Percentiles rank a stretch among this genome's conserved stretches.
Conservation (phyloP, 1,139 yeast genomes). For the Sugiyamaella xylanicola region DNA sequence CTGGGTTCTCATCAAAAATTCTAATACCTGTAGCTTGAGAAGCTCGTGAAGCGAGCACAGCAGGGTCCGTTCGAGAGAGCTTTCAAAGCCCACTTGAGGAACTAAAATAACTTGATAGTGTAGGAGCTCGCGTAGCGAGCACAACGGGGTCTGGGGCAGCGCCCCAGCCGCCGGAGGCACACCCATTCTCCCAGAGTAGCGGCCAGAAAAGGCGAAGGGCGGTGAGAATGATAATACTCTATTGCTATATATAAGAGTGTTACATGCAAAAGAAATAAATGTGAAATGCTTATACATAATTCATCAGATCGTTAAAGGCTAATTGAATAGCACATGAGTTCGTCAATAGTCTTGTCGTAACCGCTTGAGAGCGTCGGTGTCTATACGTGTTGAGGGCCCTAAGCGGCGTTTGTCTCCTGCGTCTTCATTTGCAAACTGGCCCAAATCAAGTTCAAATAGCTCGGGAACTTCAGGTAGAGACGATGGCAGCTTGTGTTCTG, state of each 20-base stretch:
- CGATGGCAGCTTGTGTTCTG: conserved; percentile 17
- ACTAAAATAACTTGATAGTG: too few relatives aligned
- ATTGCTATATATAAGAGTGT: background rate
- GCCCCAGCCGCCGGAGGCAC: too few relatives aligned
- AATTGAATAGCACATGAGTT: too few relatives aligned
- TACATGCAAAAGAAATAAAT: background rate
- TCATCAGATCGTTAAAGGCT: conserved; percentile 3
- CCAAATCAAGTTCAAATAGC: conserved; percentile 7
- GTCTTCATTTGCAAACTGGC: conserved; percentile 5
- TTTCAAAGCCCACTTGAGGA: too few relatives aligned
- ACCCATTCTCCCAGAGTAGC: too few relatives aligned
- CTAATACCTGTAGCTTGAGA: too few relatives aligned
- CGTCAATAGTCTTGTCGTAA: conserved; percentile 14
- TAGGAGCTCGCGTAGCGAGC: too few relatives aligned
- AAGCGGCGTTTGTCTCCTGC: conserved; percentile 16
- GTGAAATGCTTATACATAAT: conserved; percentile 6
- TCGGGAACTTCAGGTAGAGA: conserved; percentile 10
- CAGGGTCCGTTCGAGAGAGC: too few relatives aligned
- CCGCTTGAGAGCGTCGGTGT: conserved; percentile 7
- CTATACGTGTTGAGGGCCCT: background rate
- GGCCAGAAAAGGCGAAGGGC: too few relatives aligned
- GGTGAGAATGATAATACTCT: background rate
- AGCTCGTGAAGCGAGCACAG: too few relatives aligned
- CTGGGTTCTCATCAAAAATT: too few relatives aligned
- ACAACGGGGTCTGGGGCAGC: too few relatives aligned